Conservation (phyloP, 768 basidiomycete species). For the Boletellus emodensis region DNA sequence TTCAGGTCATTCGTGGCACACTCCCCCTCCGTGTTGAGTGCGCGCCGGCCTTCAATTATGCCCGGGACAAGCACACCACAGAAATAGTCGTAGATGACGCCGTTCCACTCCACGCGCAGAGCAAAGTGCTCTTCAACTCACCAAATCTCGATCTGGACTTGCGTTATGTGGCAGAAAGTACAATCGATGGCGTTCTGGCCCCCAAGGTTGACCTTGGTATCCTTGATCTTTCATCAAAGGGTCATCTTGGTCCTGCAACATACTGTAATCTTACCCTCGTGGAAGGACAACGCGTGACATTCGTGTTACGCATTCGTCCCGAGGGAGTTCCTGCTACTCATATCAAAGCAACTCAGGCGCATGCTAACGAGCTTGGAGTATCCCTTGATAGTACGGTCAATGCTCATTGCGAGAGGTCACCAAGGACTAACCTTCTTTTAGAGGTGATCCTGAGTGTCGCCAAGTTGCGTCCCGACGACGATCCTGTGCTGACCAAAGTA, state of each 20-base stretch:
- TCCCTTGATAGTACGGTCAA: conserved; percentile 38
- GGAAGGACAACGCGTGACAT: conserved; percentile 91
- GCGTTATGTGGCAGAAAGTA: conserved; percentile 63
- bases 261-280: conserved; percentile 54
- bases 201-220: conserved; percentile 57
- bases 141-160: conserved; percentile 63
- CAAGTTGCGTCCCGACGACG: conserved; percentile 50
- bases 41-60: conserved; percentile 96
- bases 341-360: conserved; percentile 34
- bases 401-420: not conserved
- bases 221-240: conserved; percentile 64
- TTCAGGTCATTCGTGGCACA: conserved; percentile 73
- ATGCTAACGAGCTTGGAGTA: conserved; percentile 44
- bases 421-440: conserved; percentile 15
- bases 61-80: conserved; percentile 68
- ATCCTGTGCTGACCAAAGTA: conserved; percentile 71
- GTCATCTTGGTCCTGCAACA: conserved; percentile 69
- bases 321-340: conserved; percentile 18
- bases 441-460: conserved; percentile 44
- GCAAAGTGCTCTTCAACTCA: conserved; percentile 63
- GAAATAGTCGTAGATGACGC: conserved; percentile 49
- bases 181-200: conserved; percentile 43
- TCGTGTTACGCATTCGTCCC: conserved; percentile 74
- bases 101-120: conserved; percentile 36
- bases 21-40: conserved; percentile 83